A percentile compares a stretch with the other conserved stretches of the same genome.
Evolutionary conservation across 768 basidiomycete species (phyloP).

Genomic region (Lactarius vividus): DNA sequence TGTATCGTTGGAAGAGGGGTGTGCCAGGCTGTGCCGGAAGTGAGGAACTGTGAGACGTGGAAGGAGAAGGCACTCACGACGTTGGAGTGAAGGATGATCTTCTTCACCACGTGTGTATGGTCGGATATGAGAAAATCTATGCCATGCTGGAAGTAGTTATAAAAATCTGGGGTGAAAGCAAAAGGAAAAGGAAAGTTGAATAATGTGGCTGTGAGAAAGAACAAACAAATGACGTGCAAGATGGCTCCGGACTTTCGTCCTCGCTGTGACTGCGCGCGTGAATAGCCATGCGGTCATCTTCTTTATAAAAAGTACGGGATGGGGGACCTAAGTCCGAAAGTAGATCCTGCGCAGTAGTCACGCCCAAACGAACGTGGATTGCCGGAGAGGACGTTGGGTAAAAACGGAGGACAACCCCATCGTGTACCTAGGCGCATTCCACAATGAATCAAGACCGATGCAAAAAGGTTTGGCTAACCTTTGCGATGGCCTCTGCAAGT

Average conservation of each 20-base stretch:
- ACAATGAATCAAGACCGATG: slow-evolving; percentile 2
- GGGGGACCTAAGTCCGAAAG: slow-evolving; percentile 78
- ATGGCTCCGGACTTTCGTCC: slow-evolving; percentile 50
- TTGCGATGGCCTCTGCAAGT: slow-evolving; percentile 61
- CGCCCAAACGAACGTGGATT: slow-evolving; percentile 61
- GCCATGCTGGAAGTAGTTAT: slow-evolving; percentile 91
- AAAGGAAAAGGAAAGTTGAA: neutral
- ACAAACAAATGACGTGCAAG: slow-evolving; percentile 39
- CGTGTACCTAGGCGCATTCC: slow-evolving; percentile 52
- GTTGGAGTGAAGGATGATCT: slow-evolving; percentile 87
- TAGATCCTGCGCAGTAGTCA: slow-evolving; percentile 82
- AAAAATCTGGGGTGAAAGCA: slow-evolving; percentile 58
- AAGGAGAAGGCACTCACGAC: slow-evolving; percentile 51
- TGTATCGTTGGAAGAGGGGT: slow-evolving; percentile 85
- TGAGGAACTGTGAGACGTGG: slow-evolving; percentile 1
- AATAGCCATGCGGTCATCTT: slow-evolving; percentile 85
- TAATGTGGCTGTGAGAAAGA: slow-evolving; percentile 2
- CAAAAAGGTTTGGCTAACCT: slow-evolving; percentile 41
- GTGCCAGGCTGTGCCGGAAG: slow-evolving; percentile 65
- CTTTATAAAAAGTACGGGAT: slow-evolving; percentile 75
- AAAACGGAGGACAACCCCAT: slow-evolving; percentile 69
- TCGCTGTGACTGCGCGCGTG: slow-evolving; percentile 50
- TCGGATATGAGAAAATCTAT: slow-evolving; percentile 83
- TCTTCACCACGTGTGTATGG: slow-evolving; percentile 67
- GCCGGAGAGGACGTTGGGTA: slow-evolving; percentile 52